Evolutionary conservation across 1,284 basidiomycete genomes (phyloP).

Genomic region (Moesziomyces aphidis): DNA sequence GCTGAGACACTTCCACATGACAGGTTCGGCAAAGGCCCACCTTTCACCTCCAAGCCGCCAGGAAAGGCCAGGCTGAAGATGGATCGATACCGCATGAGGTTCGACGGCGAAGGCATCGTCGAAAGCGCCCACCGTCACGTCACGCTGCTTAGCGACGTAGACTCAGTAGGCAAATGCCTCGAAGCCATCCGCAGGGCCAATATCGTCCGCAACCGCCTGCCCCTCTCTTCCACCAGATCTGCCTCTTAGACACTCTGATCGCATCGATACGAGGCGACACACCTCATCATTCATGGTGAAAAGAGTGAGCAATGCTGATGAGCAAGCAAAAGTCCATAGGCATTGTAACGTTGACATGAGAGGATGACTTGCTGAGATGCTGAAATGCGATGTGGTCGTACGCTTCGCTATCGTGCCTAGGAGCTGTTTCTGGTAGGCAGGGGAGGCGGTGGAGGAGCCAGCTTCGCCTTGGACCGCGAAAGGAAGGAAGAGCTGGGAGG

Average conservation of each 20-base stretch:
- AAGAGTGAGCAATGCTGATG: neutral
- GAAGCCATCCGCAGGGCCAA: conserved; percentile 35
- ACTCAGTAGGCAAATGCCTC: conserved; percentile 35
- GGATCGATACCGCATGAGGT: conserved; percentile 21
- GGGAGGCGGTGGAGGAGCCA: conserved; percentile 33
- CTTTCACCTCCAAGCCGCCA: conserved; percentile 6
- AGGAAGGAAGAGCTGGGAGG: conserved; percentile 34
- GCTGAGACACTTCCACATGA: conserved; percentile 11
- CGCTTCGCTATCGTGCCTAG: neutral
- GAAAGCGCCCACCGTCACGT: conserved; percentile 62
- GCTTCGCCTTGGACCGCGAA: conserved; percentile 23
- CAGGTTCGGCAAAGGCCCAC: conserved; percentile 16
- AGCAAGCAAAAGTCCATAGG: neutral
- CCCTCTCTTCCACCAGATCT: neutral
- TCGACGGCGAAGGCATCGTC: conserved; percentile 50
- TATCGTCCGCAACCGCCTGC: conserved; percentile 14
- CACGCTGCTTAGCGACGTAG: conserved; percentile 57
- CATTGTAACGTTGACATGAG: neutral
- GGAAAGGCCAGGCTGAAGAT: conserved; percentile 28
- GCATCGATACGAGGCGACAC: neutral
- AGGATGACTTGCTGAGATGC: neutral
- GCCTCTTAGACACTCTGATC: neutral
- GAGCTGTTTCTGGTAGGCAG: conserved; percentile 26
- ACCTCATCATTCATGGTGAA: neutral
- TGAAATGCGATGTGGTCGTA: neutral